Evolutionary conservation across 2,329 filamentous ascomycete genomes (phyloP), one percentile per base, ranked within the genome.

Genomic region (Sporothrix inflata): DNA sequence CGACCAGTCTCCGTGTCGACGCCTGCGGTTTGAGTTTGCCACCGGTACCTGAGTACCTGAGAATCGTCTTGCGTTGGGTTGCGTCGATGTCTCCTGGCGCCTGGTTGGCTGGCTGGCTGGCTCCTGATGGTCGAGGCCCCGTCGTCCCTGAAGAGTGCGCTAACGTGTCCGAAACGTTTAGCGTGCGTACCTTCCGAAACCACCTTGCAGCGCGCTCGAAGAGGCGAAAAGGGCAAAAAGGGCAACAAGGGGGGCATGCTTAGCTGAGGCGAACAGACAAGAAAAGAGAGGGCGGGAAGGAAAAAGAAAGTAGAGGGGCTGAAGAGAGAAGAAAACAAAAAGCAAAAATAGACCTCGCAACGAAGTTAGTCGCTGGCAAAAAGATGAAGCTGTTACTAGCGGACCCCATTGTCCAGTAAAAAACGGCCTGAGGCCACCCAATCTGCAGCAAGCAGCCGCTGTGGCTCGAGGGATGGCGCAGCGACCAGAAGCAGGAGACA

Each of bases 41-140:
- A 42, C 60, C 12, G 38, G 60, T 65, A 65, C 60, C 60, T 65
- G 60, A 45, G 60, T 65, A 65, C 60, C 60, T 65, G 60, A 65
- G 38, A 6, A 27, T 45, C 38, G 38, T 38, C 38, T 27, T 65
- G 51, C 51, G 16, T 30, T 55, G 12, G 21, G 55, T 38, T n/a
- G 27, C 24, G 53, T 57, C n/a, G 53, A 5, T 60, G 27, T 30
- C 2, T 16, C 40, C 34, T 63, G 19, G n/a, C n/a, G n/a, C n/a
- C n/a, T n/a, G n/a, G n/a, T n/a, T n/a, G n/a, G n/a, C n/a, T n/a
- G n/a, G n/a, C n/a, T n/a, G n/a, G n/a, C n/a, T n/a, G n/a, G n/a
- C n/a, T n/a, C n/a, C n/a, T n/a, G n/a, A n/a, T n/a, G n/a, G n/a
- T n/a, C n/a, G 51, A 3, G 27, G 51, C 4, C 24, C 12, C 49